A percentile compares a stretch with the other conserved stretches of the same genome.
These are phyloP conservation scores for Trametes cingulata DNA, from an alignment of 768 basidiomycete genomes.

Conservation along the genomic window DNA sequence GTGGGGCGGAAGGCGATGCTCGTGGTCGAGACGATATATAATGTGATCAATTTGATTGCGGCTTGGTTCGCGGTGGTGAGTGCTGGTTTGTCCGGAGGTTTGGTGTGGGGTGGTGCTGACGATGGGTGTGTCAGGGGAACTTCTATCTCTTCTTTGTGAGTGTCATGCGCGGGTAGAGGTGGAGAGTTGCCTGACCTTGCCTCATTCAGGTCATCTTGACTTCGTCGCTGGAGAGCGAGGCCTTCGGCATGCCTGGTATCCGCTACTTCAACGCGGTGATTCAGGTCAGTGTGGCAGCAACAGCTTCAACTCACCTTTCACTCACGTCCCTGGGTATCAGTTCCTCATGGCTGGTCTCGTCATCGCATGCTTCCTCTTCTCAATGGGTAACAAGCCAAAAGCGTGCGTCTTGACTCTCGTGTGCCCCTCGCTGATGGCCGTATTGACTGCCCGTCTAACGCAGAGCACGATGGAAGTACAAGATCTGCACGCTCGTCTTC, in stretches of 20 bases:
- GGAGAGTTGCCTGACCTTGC: not conserved
- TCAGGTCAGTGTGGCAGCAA: conserved; percentile 51
- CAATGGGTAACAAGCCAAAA: conserved; percentile 93
- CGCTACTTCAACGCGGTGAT: conserved; percentile 72
- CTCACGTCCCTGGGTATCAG: conserved; percentile 36
- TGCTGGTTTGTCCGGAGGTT: conserved; percentile 6
- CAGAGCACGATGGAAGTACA: conserved; percentile 87
- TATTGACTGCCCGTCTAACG: not conserved
- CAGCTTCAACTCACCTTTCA: not conserved
- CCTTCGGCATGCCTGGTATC: conserved; percentile 64
- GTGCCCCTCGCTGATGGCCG: not conserved
- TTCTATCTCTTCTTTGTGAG: conserved; percentile 93
- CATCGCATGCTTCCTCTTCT: conserved; percentile 88
- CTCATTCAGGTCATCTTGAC: conserved; percentile 74
- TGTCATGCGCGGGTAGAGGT: conserved; percentile 6
- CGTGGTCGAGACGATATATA: conserved; percentile 83
- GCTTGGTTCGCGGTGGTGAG: conserved; percentile 92
- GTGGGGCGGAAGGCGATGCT: conserved; percentile 69
- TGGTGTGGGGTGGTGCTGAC: not conserved
- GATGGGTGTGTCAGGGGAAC: conserved; percentile 68
- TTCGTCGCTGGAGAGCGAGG: conserved; percentile 77
- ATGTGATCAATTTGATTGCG: conserved; percentile 83
- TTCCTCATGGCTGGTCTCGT: conserved; percentile 84
- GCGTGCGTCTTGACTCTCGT: conserved; percentile 51
- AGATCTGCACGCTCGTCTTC: conserved; percentile 69